Percentiles rank a stretch among this genome's conserved stretches.
These are phyloP conservation scores for Musa itinerans DNA, from an alignment of 176 grass and related monocot species.

Conservation along the genomic window DNA sequence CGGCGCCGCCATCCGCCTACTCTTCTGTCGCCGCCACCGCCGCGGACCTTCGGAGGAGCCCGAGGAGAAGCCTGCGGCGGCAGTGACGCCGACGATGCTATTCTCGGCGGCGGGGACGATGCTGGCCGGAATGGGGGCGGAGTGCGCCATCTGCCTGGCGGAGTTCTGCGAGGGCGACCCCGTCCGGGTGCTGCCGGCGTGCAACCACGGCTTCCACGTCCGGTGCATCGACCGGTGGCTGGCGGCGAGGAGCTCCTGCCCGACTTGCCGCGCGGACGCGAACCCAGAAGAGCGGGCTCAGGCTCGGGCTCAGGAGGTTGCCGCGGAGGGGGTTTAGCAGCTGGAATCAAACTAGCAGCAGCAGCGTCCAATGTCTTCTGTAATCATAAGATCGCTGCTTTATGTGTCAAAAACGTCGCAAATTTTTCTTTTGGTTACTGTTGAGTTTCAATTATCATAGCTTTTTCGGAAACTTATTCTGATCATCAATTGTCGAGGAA, in stretches of 20 bases:
- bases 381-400: too few relatives aligned
- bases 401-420: too few relatives aligned
- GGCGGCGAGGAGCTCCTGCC: conserved; percentile 27
- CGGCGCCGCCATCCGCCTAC: conserved; percentile 12
- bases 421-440: too few relatives aligned
- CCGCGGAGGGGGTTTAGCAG: too few relatives aligned
- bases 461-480: too few relatives aligned
- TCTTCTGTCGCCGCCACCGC: conserved; percentile 4
- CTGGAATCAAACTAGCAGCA: too few relatives aligned
- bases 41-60: background rate
- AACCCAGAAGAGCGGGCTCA: too few relatives aligned
- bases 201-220: conserved; percentile 36
- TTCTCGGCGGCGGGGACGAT: background rate
- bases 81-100: conserved; percentile 3
- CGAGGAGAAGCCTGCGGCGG: background rate
- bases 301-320: too few relatives aligned
- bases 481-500: too few relatives aligned
- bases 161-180: conserved; percentile 32
- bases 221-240: conserved; percentile 36
- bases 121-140: conserved; percentile 7
- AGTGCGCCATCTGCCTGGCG: conserved; percentile 36
- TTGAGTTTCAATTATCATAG: too few relatives aligned
- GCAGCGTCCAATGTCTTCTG: too few relatives aligned
- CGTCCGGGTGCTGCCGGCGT: conserved; percentile 24
- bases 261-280: conserved; percentile 22